Base-by-base conservation (phyloP, 2,329 filamentous ascomycete genomes). In the Alternaria panax region DNA sequence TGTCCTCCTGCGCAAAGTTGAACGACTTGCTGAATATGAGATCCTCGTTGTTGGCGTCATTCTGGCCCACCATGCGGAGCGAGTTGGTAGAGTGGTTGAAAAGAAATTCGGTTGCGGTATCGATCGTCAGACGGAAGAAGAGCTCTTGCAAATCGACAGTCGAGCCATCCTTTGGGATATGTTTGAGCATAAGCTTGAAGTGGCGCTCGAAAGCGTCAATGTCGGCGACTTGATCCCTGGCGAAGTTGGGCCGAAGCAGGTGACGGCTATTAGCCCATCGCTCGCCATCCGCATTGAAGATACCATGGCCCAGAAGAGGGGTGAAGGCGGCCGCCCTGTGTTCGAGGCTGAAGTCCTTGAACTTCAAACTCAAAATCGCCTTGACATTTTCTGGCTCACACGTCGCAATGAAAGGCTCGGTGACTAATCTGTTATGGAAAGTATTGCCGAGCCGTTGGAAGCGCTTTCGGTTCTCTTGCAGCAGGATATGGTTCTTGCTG, bases 161-260 rank as follows among this genome's bases (percentile, higher is more conserved):
- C 14, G 80, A 62, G 27, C 76, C 76, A 75, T 46, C 88, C 83
- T 57, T 85, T 78, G 87, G 87, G 8, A 92, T 82, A 22, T 83
- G 82, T n/a, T 81, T 79, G 25, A 91, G 80, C 57, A 92, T 78
- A 25, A 84, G 80, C 30, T 81, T 75, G 16, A 89, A 80, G 76
- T 90, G 87, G 3, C 73, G 77, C 66, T 91, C 88, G 51, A 90
- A 88, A 1, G 85, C 86, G 1, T 79, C 76, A 6, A 87, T 71
- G 67, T 87, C 83, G 5, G 80, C 81, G 9, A 87, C 79, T 63
- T 86, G 84, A 11, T 81, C 79, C 8, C 83, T 76, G 1, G 77
- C 80, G 64, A 87, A 87, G 60, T 84, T 84, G 2, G 85, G 84
- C 22, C 84, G 78, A 14, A 90, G 78, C 62, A 84, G 77, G 27